These are phyloP conservation scores for Auricularia heimuer DNA, from an alignment of 768 basidiomycete species.

Conservation along the genomic window DNA sequence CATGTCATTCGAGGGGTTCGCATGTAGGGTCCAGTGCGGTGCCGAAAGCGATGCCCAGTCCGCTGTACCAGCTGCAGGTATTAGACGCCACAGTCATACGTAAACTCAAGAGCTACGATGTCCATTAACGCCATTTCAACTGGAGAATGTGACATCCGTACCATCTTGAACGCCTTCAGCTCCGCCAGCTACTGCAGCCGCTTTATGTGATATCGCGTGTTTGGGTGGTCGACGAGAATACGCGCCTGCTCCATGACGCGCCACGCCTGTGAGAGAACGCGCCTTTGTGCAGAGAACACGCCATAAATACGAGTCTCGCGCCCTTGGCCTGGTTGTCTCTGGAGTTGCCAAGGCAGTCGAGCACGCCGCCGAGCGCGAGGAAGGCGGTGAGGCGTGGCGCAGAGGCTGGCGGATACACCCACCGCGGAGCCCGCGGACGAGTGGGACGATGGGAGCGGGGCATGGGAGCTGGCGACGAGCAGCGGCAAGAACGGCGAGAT, in stretches of 20 bases:
- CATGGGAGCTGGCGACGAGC: constrained; percentile 37
- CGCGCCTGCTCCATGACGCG: constrained; percentile 79
- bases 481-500: constrained; percentile 58
- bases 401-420: constrained; percentile 49
- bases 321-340: constrained; percentile 67
- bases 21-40: constrained; percentile 66
- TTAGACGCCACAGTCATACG: constrained; percentile 83
- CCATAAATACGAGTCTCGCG: constrained; percentile 69
- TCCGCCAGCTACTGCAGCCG: constrained; percentile 48
- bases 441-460: constrained; percentile 40
- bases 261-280: constrained; percentile 73
- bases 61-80: constrained; percentile 66
- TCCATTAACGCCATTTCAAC: not conserved
- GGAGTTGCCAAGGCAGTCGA: constrained; percentile 74
- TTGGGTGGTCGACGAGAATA: constrained; percentile 23
- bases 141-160: constrained; percentile 26
- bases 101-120: constrained; percentile 64
- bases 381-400: constrained; percentile 56
- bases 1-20: constrained; percentile 39
- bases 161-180: constrained; percentile 77
- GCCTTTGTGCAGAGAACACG: constrained; percentile 55
- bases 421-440: constrained; percentile 36
- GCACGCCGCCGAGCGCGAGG: constrained; percentile 62
- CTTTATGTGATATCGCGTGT: not conserved
- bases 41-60: constrained; percentile 60